These are phyloP conservation scores for Colletotrichum lindemuthianum DNA, from an alignment of 2,329 filamentous ascomycete genomes.

Conservation along the genomic window DNA sequence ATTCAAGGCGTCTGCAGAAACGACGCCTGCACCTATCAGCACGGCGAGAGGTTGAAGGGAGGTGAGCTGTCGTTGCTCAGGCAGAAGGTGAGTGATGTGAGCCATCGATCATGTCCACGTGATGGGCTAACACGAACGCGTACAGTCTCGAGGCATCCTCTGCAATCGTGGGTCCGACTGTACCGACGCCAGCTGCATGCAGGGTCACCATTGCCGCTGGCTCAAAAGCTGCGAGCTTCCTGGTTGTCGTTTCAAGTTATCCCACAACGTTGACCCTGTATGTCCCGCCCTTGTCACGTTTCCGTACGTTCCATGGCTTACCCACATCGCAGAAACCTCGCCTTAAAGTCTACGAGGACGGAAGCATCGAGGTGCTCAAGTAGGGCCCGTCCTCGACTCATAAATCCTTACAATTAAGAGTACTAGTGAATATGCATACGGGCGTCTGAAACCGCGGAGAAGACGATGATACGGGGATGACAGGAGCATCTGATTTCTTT, in stretches of 20 bases:
- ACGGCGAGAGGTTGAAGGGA: conserved; percentile 35
- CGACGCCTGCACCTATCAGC: conserved; percentile 37
- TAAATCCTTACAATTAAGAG: neutral
- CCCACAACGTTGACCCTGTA: conserved; percentile 39
- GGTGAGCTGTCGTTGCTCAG: conserved; percentile 37
- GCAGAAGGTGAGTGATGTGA: conserved; percentile 29
- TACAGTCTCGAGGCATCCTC: conserved; percentile 32
- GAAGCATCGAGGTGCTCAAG: conserved; percentile 11
- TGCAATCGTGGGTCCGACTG: conserved; percentile 37
- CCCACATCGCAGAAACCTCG: conserved; percentile 6
- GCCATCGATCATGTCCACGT: neutral
- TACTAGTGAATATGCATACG: neutral
- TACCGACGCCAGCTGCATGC: conserved; percentile 35
- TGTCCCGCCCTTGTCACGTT: neutral
- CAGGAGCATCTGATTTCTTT: too few species aligned
- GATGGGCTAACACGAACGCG: neutral
- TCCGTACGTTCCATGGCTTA: neutral
- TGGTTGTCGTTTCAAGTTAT: conserved; percentile 38
- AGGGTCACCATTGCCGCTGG: conserved; percentile 39
- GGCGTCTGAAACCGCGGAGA: neutral
- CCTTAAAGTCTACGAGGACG: conserved; percentile 33
- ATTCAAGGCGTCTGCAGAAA: conserved; percentile 37
- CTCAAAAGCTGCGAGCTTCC: conserved; percentile 35
- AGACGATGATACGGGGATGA: too few species aligned
- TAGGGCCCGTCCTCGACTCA: too few species aligned